phyloP scores from a whole-genome alignment of 2,329 filamentous ascomycete species.

The Ophiostoma sp. region DNA sequence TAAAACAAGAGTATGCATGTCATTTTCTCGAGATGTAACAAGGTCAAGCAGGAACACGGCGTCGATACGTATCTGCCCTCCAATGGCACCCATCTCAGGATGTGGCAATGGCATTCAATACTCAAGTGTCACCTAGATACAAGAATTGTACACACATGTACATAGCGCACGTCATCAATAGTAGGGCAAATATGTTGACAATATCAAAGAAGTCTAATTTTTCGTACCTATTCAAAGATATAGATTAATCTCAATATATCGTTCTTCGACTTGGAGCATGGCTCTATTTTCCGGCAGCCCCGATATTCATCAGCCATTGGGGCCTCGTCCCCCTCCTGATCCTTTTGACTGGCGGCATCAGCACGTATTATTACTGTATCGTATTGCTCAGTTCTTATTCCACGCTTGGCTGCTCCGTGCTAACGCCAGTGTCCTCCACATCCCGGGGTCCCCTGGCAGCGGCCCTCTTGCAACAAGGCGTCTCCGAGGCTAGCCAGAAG shows the following conservation, averaged over 20 bases:
- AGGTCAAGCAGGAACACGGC: neutral
- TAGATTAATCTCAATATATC: neutral
- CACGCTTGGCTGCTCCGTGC: constrained; percentile 10
- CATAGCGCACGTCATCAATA: neutral
- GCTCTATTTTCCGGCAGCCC: constrained; percentile 7
- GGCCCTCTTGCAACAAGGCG: neutral
- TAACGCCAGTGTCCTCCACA: neutral
- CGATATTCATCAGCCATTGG: neutral
- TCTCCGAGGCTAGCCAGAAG: constrained; percentile 6
- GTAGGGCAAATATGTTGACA: too few relatives aligned
- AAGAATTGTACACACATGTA: neutral
- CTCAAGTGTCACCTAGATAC: too few relatives aligned
- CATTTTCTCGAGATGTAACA: neutral
- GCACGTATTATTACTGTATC: too few relatives aligned
- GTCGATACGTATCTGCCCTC: neutral
- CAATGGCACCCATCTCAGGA: neutral
- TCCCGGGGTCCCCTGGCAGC: neutral
- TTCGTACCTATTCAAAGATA: neutral
- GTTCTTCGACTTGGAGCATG: constrained; percentile 7
- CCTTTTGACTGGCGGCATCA: too few relatives aligned
- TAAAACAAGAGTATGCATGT: neutral
- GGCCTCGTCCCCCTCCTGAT: too few relatives aligned
- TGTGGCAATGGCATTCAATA: too few relatives aligned
- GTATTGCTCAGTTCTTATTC: neutral
- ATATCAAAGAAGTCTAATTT: too few relatives aligned